Conservation (phyloP, 345 rosid genomes). For the Passiflora organensis region DNA sequence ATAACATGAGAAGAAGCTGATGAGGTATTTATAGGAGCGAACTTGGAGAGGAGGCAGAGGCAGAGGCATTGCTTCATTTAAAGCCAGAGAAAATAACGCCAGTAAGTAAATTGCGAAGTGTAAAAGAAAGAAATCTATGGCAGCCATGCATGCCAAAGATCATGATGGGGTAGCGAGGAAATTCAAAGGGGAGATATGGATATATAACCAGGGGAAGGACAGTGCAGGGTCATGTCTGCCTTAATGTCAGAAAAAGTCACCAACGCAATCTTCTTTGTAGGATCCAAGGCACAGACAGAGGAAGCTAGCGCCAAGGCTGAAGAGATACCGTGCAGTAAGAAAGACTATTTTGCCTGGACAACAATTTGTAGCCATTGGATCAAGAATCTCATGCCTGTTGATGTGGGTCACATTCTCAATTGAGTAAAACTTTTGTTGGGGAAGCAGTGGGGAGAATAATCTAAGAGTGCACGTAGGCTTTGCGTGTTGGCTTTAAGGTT, state of each 20-base stretch:
- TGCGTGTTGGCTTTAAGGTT: slow-evolving; percentile 54
- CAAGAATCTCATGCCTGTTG: slow-evolving; percentile 23
- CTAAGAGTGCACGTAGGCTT: slow-evolving; percentile 38
- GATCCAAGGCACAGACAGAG: slow-evolving; percentile 15
- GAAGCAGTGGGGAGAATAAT: slow-evolving; percentile 27
- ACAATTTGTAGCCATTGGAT: slow-evolving; percentile 17
- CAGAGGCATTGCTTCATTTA: background rate
- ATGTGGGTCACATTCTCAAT: slow-evolving; percentile 9
- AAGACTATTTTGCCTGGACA: slow-evolving; percentile 4
- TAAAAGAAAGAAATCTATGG: background rate
- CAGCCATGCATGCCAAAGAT: slow-evolving; percentile 41
- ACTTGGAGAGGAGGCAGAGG: slow-evolving; percentile 9
- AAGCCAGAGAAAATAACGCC: background rate
- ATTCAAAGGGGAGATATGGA: slow-evolving; percentile 18
- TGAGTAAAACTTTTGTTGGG: background rate
- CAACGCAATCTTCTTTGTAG: slow-evolving; percentile 9
- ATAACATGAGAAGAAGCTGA: slow-evolving; percentile 3
- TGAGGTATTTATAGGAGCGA: slow-evolving; percentile 37
- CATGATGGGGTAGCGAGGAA: slow-evolving; percentile 32
- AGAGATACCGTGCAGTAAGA: slow-evolving; percentile 11
- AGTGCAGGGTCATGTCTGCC: slow-evolving; percentile 24
- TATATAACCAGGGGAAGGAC: slow-evolving; percentile 8
- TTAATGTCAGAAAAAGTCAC: slow-evolving; percentile 31
- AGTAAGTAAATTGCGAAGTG: slow-evolving; percentile 18
- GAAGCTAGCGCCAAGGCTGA: no score